Base-by-base conservation (phyloP, 495 filamentous ascomycete genomes). In the Tuber aestivum region DNA sequence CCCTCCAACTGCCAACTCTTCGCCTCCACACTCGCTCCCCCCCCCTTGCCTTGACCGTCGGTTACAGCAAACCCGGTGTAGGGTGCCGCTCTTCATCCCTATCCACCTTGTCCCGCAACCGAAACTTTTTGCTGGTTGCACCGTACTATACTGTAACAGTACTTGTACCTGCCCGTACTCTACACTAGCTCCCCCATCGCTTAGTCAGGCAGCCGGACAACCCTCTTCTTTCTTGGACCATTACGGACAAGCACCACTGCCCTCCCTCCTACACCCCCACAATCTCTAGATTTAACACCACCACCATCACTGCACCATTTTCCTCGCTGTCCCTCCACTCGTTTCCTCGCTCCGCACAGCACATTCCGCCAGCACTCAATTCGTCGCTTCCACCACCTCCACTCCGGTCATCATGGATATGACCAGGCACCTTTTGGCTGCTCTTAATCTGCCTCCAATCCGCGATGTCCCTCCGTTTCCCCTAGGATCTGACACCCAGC, bases 351-450 rank as follows among this genome's bases (percentile, higher is more conserved):
- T 32, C 16, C 35, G 32, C 27, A 35, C 56, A 27, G 27, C 27
- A 16, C 56, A 32, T 35, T 65, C 56, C 56, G 56, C 56, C 56
- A 35, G 35, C 56, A 65, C 27, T 65, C 56, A 65, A 65, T 65
- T 65, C 56, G 56, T 65, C 56, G 27, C 56, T 65, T 65, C 56
- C 56, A 65, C 56, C 14, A 35, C 56, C 32, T 65, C 56, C 61
- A 18, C 38, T 37, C 42, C 44, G 40, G 69, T 72, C 45, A 73
- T 69, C 78, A 79, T 79, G 78, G 78, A 79, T 70, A 82, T 82
- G 75, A 82, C 81, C 44, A 82, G 80, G 72, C 80, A 82, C 74
- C 81, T 82, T 70, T 50, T 82, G 77, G 81, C 81, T 75, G 81
- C 81, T 65, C 81, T 82, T 73, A 82, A 80, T 70, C 74, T 82